Evolutionary conservation across 768 basidiomycete genomes (phyloP).

Genomic region (Clathrus columnatus): DNA sequence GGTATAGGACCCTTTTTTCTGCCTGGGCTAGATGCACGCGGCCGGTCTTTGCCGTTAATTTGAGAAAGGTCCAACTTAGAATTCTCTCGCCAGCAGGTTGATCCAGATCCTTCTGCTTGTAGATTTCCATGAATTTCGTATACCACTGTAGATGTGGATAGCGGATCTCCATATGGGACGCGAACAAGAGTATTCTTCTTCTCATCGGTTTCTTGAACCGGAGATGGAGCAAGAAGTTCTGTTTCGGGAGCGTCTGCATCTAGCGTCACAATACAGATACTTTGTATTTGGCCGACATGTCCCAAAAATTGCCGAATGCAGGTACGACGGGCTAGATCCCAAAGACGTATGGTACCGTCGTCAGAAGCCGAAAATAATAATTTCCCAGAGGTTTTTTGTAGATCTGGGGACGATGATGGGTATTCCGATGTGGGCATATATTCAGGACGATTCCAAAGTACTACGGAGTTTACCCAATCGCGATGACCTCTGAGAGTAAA

Average conservation of each 20-base stretch:
- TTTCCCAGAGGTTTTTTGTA: slow-evolving; percentile 65
- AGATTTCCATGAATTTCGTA: slow-evolving; percentile 13
- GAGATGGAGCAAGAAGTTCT: slow-evolving; percentile 19
- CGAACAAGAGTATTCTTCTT: background rate
- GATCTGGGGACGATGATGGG: slow-evolving; percentile 10
- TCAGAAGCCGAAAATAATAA: slow-evolving; percentile 98
- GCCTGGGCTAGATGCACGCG: slow-evolving; percentile 1
- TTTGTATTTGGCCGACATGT: slow-evolving; percentile 93
- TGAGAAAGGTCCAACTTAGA: background rate
- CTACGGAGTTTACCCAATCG: slow-evolving; percentile 95
- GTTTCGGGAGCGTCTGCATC: slow-evolving; percentile 30
- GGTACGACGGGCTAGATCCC: slow-evolving; percentile 76
- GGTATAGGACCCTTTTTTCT: slow-evolving; percentile 36
- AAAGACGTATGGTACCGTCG: slow-evolving; percentile 86
- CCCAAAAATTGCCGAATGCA: slow-evolving; percentile 82
- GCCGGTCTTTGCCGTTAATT: background rate
- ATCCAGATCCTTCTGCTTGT: slow-evolving; percentile 10
- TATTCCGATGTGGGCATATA: slow-evolving; percentile 14
- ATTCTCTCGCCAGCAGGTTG: slow-evolving; percentile 11
- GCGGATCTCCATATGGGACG: slow-evolving; percentile 9
- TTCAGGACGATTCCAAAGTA: slow-evolving; percentile 68
- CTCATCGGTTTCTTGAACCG: slow-evolving; percentile 16
- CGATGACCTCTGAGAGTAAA: slow-evolving; percentile 88
- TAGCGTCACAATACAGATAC: slow-evolving; percentile 67
- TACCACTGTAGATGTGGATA: slow-evolving; percentile 12